These are phyloP conservation scores for Porcisia hertigi DNA, from an alignment of 208 protist species.

Conservation along the genomic window DNA sequence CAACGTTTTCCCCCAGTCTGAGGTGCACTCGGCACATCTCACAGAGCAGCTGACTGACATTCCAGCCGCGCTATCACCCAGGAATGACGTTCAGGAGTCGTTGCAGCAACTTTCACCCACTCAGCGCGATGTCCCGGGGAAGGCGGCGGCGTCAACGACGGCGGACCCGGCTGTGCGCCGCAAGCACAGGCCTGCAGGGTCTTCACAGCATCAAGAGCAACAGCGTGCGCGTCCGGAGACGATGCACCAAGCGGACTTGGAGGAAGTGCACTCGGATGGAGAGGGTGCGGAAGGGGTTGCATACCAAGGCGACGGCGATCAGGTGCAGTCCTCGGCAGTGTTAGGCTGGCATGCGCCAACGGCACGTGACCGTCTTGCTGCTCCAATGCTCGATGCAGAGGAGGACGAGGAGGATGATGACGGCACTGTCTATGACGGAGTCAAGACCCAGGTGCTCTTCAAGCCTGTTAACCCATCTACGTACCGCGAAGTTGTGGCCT, in stretches of 20 bases:
- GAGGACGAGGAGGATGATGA: conserved; percentile 54
- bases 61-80: conserved; percentile 21
- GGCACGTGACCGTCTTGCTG: neutral
- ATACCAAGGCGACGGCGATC: neutral
- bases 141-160: neutral
- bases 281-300: neutral
- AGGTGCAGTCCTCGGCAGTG: neutral
- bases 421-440: conserved; percentile 71
- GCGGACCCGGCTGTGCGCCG: neutral
- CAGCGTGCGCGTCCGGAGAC: neutral
- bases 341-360: conserved; percentile 1
- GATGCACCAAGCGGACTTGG: neutral
- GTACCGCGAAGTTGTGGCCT: conserved; percentile 64
- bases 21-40: conserved; percentile 18
- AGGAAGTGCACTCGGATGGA: neutral
- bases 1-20: conserved; percentile 7
- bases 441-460: conserved; percentile 79
- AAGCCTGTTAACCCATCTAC: conserved; percentile 59
- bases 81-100: neutral
- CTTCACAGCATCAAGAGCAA: neutral
- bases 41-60: conserved; percentile 38
- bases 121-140: neutral
- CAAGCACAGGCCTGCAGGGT: neutral
- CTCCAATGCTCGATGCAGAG: neutral
- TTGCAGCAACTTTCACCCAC: conserved; percentile 2